phyloP scores from a whole-genome alignment of 176 grass and related monocot genomes.

The Pharus latifolius region DNA sequence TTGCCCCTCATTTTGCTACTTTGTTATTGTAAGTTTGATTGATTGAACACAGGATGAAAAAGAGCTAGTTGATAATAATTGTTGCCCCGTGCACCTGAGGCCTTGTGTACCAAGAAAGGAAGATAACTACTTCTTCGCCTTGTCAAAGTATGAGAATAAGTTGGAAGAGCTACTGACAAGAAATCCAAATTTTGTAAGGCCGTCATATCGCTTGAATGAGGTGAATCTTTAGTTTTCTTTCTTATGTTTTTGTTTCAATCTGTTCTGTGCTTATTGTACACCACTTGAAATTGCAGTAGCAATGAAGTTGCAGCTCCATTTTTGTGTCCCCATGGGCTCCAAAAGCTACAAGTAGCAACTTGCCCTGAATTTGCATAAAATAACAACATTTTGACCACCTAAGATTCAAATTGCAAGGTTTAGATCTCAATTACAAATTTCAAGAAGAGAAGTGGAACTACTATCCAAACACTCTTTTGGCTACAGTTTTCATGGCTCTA shows the following conservation, averaged over 20 bases:
- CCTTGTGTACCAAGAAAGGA: constrained; percentile 82
- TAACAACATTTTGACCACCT: no score
- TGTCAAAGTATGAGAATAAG: constrained; percentile 87
- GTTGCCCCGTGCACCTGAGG: constrained; percentile 80
- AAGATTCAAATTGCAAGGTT: no score
- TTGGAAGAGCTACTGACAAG: constrained; percentile 73
- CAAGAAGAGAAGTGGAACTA: no score
- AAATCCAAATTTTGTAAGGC: constrained; percentile 93
- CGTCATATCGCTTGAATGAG: constrained; percentile 88
- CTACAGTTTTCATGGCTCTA: no score
- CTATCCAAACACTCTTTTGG: no score
- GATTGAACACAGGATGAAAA: constrained; percentile 74
- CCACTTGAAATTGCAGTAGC: background rate
- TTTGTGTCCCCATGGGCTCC: no score
- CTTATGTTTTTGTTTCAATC: background rate
- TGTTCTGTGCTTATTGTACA: background rate
- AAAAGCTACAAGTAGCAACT: no score
- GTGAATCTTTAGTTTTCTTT: constrained; percentile 31
- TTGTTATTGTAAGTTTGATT: constrained; percentile 10
- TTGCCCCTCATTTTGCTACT: background rate
- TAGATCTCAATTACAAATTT: no score
- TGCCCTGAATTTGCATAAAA: no score
- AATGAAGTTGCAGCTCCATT: no score
- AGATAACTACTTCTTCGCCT: constrained; percentile 97
- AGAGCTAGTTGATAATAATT: constrained; percentile 71